Evolutionary conservation across 2,329 filamentous ascomycete species (phyloP).

Genomic region (Xylariaceae sp.): DNA sequence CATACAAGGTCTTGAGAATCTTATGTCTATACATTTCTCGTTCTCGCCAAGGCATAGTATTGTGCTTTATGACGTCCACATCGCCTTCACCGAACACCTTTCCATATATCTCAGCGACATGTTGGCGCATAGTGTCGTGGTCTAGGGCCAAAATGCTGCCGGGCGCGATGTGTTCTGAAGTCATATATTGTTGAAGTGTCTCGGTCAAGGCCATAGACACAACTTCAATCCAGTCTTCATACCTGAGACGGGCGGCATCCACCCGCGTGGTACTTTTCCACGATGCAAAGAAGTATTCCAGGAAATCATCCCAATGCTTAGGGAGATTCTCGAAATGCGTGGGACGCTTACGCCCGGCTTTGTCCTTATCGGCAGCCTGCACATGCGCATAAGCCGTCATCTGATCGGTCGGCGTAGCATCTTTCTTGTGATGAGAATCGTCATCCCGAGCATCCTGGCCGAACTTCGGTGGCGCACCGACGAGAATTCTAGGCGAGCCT

Average conservation of each 20-base stretch:
- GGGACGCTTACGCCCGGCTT: not conserved
- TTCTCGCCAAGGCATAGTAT: not conserved
- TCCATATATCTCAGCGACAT: not conserved
- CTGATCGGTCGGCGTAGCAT: not conserved
- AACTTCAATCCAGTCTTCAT: not conserved
- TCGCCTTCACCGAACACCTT: not conserved
- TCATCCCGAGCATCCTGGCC: not conserved
- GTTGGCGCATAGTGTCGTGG: not conserved
- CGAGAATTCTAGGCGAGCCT: constrained; percentile 13
- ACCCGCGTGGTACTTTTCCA: too few relatives aligned
- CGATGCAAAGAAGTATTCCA: not conserved
- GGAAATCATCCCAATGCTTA: not conserved
- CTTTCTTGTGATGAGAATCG: not conserved
- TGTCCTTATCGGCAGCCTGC: not conserved
- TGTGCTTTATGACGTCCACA: not conserved
- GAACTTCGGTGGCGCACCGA: constrained; percentile 14
- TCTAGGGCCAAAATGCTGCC: not conserved
- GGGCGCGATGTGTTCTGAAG: not conserved
- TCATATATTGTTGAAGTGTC: not conserved
- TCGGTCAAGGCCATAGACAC: not conserved
- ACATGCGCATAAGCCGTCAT: not conserved
- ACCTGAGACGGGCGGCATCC: not conserved
- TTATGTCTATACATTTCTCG: not conserved
- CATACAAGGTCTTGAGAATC: not conserved
- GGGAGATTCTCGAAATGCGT: not conserved